phyloP scores from a whole-genome alignment of 108 stramenopile species.

The Nannochloropsis oceanica region DNA sequence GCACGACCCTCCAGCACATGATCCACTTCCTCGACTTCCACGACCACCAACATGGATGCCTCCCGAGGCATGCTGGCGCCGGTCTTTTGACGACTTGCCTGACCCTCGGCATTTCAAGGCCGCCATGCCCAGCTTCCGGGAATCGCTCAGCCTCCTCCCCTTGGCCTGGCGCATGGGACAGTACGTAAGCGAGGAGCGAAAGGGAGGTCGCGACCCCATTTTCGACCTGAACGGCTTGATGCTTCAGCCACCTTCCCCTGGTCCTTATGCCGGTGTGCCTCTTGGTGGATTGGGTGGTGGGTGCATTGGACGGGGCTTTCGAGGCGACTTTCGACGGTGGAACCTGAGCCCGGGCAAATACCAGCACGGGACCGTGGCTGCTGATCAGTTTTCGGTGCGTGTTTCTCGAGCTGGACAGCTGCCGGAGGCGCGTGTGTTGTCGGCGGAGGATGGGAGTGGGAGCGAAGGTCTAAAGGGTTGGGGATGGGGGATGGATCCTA shows the following conservation, averaged over 20 bases:
- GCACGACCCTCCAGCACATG: too few relatives aligned
- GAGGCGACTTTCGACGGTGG: constrained; percentile 35
- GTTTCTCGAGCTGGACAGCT: not conserved
- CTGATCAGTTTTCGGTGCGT: constrained; percentile 3
- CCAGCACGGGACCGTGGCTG: constrained; percentile 3
- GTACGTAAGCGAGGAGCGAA: constrained; percentile 21
- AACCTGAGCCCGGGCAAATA: constrained; percentile 24
- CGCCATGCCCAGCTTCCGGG: constrained; percentile 4
- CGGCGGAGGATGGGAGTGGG: not conserved
- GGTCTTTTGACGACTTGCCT: not conserved
- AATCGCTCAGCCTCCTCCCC: constrained; percentile 16
- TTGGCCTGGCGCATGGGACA: constrained; percentile 20
- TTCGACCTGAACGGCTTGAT: constrained; percentile 29
- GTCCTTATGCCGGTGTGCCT: constrained; percentile 29
- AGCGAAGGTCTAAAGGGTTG: not conserved
- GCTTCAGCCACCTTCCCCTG: constrained; percentile 19
- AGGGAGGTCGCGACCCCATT: constrained; percentile 14
- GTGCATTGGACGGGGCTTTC: constrained; percentile 24
- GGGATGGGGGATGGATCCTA: not conserved
- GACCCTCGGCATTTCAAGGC: not conserved
- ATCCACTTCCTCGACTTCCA: too few relatives aligned
- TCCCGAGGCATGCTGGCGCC: not conserved
- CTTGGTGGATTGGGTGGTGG: constrained; percentile 30
- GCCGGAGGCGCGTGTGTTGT: not conserved
- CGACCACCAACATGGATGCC: too few relatives aligned